A percentile compares a stretch with the other conserved stretches of the same genome.
These are phyloP conservation scores for Vitis riparia DNA, from an alignment of 164 flowering plant genomes.

Conservation along the genomic window DNA sequence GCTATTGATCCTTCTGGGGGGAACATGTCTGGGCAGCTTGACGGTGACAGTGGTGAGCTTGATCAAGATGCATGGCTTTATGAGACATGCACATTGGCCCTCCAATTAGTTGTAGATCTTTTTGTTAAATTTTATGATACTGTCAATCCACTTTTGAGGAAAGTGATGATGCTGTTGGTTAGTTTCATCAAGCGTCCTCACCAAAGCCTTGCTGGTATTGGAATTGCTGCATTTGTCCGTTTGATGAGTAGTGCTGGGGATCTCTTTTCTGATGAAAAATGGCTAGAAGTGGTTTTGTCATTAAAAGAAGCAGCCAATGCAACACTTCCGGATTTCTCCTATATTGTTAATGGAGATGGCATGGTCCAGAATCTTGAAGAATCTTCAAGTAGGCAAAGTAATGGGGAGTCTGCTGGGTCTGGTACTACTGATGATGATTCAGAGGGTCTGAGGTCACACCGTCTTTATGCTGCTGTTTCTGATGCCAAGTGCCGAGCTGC, in stretches of 20 bases:
- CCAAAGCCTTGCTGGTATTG: constrained; percentile 98
- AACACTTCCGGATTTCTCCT: constrained; percentile 84
- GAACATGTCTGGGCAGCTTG: constrained; percentile 40
- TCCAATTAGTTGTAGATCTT: constrained; percentile 93
- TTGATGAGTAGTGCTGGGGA: constrained; percentile 93
- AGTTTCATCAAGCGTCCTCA: constrained; percentile 95
- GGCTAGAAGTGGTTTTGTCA: constrained; percentile 86
- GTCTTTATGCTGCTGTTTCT: constrained; percentile 56
- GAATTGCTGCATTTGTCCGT: constrained; percentile 95
- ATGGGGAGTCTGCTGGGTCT: constrained; percentile 40
- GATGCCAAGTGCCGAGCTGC: constrained; percentile 94
- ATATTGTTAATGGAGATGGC: constrained; percentile 38
- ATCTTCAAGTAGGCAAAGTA: constrained; percentile 25
- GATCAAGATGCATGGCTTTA: constrained; percentile 99
- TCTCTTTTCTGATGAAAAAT: constrained; percentile 88
- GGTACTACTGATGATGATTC: constrained; percentile 44
- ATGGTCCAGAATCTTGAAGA: constrained; percentile 28
- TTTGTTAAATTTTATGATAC: constrained; percentile 89
- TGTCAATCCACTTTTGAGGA: constrained; percentile 83
- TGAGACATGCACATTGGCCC: constrained; percentile 96
- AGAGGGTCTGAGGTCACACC: constrained; percentile 47
- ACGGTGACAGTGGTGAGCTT: constrained; percentile 56
- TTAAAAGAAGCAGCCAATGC: constrained; percentile 83
- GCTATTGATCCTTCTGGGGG: constrained; percentile 87
- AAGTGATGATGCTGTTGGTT: constrained; percentile 74